phyloP scores from a whole-genome alignment of 2,329 filamentous ascomycete species.

The Aspergillus jensenii region DNA sequence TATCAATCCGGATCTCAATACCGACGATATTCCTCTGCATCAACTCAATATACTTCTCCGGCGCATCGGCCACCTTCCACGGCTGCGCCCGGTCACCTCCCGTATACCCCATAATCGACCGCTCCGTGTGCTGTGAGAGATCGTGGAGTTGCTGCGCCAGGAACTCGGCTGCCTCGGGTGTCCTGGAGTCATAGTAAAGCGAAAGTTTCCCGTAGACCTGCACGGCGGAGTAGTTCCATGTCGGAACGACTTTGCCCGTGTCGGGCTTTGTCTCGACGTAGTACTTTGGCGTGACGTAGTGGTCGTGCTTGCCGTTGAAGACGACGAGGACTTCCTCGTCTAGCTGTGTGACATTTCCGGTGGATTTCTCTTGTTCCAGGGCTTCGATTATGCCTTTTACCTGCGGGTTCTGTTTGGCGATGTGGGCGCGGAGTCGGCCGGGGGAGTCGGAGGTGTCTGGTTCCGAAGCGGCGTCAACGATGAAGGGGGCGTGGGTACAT shows the following conservation, averaged over 20 bases:
- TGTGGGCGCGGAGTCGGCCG: conserved; percentile 56
- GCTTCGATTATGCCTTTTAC: conserved; percentile 59
- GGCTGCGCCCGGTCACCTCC: conserved; percentile 46
- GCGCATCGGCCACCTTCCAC: conserved; percentile 64
- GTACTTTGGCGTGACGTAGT: conserved; percentile 69
- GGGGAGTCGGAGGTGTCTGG: too few relatives aligned
- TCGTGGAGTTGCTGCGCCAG: conserved; percentile 44
- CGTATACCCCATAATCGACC: conserved; percentile 57
- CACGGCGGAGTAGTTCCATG: conserved; percentile 68
- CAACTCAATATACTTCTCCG: conserved; percentile 56
- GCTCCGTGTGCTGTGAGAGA: conserved; percentile 54
- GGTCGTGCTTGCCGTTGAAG: conserved; percentile 59
- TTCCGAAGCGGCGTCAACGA: too few relatives aligned
- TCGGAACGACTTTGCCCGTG: conserved; percentile 67
- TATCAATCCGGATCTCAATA: conserved; percentile 57
- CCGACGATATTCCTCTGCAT: conserved; percentile 61
- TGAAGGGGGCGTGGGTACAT: too few relatives aligned
- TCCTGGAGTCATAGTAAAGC: conserved; percentile 53
- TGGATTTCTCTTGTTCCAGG: conserved; percentile 14
- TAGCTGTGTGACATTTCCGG: not conserved
- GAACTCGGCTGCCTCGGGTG: conserved; percentile 48
- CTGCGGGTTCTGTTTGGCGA: conserved; percentile 65
- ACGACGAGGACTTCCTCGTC: conserved; percentile 58
- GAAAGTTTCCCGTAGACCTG: conserved; percentile 62
- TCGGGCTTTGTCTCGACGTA: conserved; percentile 65